A percentile compares a stretch with the other conserved stretches of the same genome.
Evolutionary conservation across 352 stramenopile genomes (phyloP).

Genomic region (Paralagenidium karlingii): DNA sequence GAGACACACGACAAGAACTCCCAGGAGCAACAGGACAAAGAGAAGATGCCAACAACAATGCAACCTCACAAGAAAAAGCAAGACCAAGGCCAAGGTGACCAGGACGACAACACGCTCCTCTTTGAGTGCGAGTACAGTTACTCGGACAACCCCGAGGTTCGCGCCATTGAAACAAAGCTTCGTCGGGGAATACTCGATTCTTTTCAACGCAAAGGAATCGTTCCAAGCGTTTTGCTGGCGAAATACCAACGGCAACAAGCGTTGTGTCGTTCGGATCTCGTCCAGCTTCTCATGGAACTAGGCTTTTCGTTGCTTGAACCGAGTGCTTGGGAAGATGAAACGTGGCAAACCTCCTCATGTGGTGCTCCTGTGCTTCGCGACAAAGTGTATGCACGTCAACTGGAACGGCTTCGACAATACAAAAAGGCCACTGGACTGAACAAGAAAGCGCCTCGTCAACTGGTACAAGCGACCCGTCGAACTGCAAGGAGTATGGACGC

Average conservation of each 20-base stretch:
- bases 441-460: constrained; percentile 32
- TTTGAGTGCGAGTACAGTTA: constrained; percentile 71
- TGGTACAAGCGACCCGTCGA: constrained; percentile 51
- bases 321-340: too few species aligned
- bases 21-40: too few species aligned
- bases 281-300: constrained; percentile 89
- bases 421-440: constrained; percentile 15
- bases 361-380: constrained; percentile 20
- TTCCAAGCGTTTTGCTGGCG: constrained; percentile 55
- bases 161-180: constrained; percentile 78
- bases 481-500: too few species aligned
- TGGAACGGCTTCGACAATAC: constrained; percentile 58
- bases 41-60: too few species aligned
- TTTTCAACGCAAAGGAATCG: constrained; percentile 45
- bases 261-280: constrained; percentile 79
- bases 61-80: too few species aligned
- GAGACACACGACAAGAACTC: too few species aligned
- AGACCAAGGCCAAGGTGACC: too few species aligned
- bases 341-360: too few species aligned
- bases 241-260: constrained; percentile 52
- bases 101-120: too few species aligned
- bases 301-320: constrained; percentile 68
- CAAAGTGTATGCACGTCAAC: constrained; percentile 66
- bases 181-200: constrained; percentile 53
- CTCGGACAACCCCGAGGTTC: constrained; percentile 59